Percentiles rank a stretch among this genome's conserved stretches.
Evolutionary conservation across 192 early-diverging fungal genomes (phyloP).

Genomic region (Chytriomyces hyalinus): DNA sequence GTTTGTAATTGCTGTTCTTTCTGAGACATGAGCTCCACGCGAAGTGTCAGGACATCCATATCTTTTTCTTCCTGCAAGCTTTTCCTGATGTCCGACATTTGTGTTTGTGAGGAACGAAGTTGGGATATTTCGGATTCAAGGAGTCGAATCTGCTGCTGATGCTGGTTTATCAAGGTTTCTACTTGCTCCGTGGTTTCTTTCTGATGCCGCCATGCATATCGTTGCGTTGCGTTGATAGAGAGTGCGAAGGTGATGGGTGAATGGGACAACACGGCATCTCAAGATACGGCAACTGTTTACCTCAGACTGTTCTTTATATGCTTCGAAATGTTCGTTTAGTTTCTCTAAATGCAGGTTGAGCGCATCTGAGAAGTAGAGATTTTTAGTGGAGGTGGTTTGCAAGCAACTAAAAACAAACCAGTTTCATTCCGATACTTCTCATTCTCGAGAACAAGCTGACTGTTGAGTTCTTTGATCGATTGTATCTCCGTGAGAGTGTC

Average conservation of each 20-base stretch:
- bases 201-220: not conserved
- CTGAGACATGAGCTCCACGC: constrained; percentile 49
- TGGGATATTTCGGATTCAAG: constrained; percentile 14
- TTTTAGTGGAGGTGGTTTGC: no score
- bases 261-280: no score
- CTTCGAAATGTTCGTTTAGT: not conserved
- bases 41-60: constrained; percentile 50
- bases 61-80: constrained; percentile 52
- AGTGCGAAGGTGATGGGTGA: no score
- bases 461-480: no score
- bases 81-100: constrained; percentile 47
- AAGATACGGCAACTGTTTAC: no score
- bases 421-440: no score
- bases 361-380: not conserved
- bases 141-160: not conserved
- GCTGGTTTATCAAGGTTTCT: not conserved
- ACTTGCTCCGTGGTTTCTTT: not conserved
- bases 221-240: not conserved
- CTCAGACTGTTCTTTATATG: no score
- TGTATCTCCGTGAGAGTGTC: no score
- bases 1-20: constrained; percentile 53
- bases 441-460: no score
- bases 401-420: no score
- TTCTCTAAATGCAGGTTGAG: not conserved
- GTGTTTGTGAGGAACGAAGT: constrained; percentile 16